Conservation (phyloP, 208 protist species). For the Angomonas deanei region DNA sequence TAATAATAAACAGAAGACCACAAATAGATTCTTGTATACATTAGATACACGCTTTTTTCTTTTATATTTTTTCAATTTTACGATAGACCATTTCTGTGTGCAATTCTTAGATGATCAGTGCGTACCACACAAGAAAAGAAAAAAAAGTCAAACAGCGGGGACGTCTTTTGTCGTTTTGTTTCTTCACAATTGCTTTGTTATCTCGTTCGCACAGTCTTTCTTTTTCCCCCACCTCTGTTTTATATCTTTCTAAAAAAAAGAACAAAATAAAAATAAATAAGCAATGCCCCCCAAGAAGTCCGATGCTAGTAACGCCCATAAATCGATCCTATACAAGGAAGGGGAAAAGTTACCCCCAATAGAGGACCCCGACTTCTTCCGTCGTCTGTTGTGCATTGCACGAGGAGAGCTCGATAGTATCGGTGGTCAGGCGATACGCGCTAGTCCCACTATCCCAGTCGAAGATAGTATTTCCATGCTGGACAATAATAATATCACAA, state of each 20-base stretch:
- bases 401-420: background rate
- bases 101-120: too few species aligned
- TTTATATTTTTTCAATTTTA: too few species aligned
- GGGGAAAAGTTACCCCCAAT: background rate
- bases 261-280: constrained; percentile 2
- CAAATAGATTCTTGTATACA: constrained; percentile 3
- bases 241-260: background rate
- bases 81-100: too few species aligned
- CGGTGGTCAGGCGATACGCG: background rate
- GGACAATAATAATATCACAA: background rate
- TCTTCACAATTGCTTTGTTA: constrained; percentile 10
- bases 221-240: background rate
- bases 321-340: background rate
- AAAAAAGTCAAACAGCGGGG: too few species aligned
- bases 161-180: constrained; percentile 12
- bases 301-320: background rate
- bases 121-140: too few species aligned
- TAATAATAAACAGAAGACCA: background rate
- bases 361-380: background rate
- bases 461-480: background rate
- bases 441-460: too few species aligned
- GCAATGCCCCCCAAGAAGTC: background rate
- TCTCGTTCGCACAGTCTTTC: background rate
- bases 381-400: background rate
- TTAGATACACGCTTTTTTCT: too few species aligned